Percentiles rank a stretch among this genome's conserved stretches.
Conservation (phyloP, 768 basidiomycete genomes). For the Serpula lacrymans region DNA sequence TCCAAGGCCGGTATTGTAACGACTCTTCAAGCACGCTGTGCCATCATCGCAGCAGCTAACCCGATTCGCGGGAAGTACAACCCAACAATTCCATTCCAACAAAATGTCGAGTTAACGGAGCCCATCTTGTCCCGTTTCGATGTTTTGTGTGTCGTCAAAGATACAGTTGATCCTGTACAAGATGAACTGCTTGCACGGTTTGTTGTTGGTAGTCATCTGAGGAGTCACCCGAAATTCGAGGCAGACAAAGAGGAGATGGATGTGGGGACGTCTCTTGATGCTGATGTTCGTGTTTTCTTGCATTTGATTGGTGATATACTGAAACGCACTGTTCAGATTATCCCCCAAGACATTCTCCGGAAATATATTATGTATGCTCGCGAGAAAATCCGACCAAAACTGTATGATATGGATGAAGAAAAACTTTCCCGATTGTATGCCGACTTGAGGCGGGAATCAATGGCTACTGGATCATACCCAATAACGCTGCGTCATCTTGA, state of each 20-base stretch:
- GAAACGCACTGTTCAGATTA: constrained; percentile 54
- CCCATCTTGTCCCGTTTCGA: constrained; percentile 98
- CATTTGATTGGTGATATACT: not conserved
- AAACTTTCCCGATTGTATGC: constrained; percentile 93
- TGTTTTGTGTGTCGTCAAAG: constrained; percentile 96
- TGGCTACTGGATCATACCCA: constrained; percentile 97
- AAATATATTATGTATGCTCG: constrained; percentile 99
- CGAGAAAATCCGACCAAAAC: constrained; percentile 88
- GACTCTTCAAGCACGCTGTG: constrained; percentile 95
- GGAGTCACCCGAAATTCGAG: constrained; percentile 93
- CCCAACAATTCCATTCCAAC: constrained; percentile 95
- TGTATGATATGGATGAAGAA: constrained; percentile 94
- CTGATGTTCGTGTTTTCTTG: constrained; percentile 63
- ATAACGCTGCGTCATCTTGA: constrained; percentile 98
- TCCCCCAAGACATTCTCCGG: constrained; percentile 91
- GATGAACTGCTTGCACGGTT: constrained; percentile 96
- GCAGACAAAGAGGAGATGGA: constrained; percentile 87
- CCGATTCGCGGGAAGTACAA: constrained; percentile 97
- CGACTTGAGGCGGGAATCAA: constrained; percentile 92
- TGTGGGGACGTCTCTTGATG: constrained; percentile 85
- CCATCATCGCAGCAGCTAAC: constrained; percentile 97
- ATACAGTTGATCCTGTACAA: constrained; percentile 93
- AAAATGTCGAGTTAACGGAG: constrained; percentile 98
- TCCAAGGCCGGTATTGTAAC: constrained; percentile 99
- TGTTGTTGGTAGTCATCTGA: constrained; percentile 94